These are phyloP conservation scores for Toxicodendron radicans DNA, from an alignment of 345 rosid species.

Conservation along the genomic window DNA sequence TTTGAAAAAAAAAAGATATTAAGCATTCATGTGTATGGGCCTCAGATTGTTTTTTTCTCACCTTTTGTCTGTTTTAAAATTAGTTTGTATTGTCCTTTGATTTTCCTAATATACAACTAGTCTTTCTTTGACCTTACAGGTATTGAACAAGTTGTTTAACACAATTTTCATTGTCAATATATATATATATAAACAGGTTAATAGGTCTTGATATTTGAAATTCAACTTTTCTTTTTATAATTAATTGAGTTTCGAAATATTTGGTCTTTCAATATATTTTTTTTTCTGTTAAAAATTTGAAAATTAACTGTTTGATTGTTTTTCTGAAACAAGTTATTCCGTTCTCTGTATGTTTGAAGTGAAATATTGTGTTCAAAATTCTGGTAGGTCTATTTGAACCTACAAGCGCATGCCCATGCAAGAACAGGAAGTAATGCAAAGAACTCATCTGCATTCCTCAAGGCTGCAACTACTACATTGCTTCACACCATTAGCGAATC, in stretches of 20 bases:
- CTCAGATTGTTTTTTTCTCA: no score
- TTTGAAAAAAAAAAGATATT: no score
- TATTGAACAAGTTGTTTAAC: no score
- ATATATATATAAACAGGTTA: neutral
- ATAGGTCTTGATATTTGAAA: neutral
- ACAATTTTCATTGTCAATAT: no score
- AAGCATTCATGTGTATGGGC: neutral
- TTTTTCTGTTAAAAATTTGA: neutral
- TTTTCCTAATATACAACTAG: neutral
- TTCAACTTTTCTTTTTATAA: neutral
- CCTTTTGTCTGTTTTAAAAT: neutral
- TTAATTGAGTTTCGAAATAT: neutral
- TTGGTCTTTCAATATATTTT: neutral
- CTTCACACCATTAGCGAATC: conserved; percentile 95
- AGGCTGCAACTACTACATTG: conserved; percentile 89
- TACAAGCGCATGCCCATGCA: conserved; percentile 81
- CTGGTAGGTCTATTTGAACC: conserved; percentile 75
- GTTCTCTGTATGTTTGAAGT: neutral
- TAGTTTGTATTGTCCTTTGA: neutral
- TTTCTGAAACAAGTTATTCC: neutral
- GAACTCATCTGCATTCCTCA: conserved; percentile 92
- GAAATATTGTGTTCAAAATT: neutral
- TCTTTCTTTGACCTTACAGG: neutral
- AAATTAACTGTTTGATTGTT: neutral
- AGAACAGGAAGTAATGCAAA: conserved; percentile 74